Conservation (phyloP, 306 rosid genomes). For the Cicer cuneatum region DNA sequence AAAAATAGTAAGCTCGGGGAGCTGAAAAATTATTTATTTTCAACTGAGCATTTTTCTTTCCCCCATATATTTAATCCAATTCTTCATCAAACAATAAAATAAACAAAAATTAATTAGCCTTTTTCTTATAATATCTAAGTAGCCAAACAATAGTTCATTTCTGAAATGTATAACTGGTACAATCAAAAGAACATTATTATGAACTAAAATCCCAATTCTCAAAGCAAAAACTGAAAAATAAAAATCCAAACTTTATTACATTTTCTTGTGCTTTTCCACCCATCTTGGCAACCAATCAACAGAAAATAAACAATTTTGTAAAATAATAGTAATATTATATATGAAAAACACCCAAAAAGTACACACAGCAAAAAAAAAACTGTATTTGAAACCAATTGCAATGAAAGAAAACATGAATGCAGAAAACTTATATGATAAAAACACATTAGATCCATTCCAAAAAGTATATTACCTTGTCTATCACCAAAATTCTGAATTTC, state of each 20-base stretch:
- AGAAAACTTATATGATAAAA: background rate
- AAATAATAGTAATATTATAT: background rate
- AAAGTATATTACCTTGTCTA: conserved; percentile 41
- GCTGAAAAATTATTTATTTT: conserved; percentile 18
- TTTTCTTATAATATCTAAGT: conserved; percentile 3
- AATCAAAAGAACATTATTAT: background rate
- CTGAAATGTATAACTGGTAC: background rate
- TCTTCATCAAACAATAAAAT: conserved; percentile 13
- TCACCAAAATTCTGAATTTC: conserved; percentile 35
- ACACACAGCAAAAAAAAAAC: conserved; percentile 10
- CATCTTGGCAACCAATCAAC: conserved; percentile 2
- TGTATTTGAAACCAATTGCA: background rate
- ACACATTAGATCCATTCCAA: conserved; percentile 29
- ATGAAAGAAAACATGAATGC: background rate
- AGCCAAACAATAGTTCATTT: conserved; percentile 2
- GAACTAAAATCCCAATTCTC: conserved; percentile 14
- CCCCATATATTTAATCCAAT: conserved; percentile 8
- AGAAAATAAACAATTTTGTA: background rate
- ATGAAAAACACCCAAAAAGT: background rate
- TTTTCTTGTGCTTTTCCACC: background rate
- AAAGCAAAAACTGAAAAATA: conserved; percentile 10
- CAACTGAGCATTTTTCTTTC: conserved; percentile 10
- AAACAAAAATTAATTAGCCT: background rate
- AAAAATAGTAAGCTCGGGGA: background rate
- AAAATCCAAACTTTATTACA: background rate